These are phyloP conservation scores for Coffea eugenioides DNA, from an alignment of 257 asterid species.

Conservation along the genomic window DNA sequence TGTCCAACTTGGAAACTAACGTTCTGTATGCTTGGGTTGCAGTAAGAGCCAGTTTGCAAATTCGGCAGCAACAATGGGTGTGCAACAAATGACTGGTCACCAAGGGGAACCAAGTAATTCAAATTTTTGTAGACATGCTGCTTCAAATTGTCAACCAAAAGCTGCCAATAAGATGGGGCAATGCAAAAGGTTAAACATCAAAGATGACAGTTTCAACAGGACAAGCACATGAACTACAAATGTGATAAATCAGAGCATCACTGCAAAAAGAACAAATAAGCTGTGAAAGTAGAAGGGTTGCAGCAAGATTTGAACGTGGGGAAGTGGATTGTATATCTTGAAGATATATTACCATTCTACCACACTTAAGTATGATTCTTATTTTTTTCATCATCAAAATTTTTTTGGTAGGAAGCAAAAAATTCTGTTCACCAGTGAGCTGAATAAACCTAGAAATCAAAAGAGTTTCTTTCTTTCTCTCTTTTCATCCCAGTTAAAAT, in stretches of 20 bases:
- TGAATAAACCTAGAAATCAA: background rate
- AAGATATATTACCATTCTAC: background rate
- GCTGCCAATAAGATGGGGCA: conserved; percentile 35
- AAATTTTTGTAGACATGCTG: conserved; percentile 45
- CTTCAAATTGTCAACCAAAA: conserved; percentile 52
- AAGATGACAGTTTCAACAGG: background rate
- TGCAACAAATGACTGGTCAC: conserved; percentile 34
- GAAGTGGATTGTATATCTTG: background rate
- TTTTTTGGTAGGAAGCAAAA: background rate
- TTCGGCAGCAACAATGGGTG: conserved; percentile 39
- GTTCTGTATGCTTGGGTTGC: conserved; percentile 35
- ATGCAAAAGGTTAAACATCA: conserved; percentile 20
- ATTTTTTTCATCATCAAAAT: background rate
- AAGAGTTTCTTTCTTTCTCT: background rate
- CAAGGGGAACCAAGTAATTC: conserved; percentile 37
- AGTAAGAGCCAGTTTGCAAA: conserved; percentile 28
- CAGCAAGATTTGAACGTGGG: background rate
- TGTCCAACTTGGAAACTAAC: conserved; percentile 38
- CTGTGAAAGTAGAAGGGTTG: background rate
- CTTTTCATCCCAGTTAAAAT: background rate
- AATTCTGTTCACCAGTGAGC: background rate
- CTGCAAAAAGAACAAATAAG: background rate
- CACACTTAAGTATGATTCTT: background rate
- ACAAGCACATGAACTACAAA: background rate
- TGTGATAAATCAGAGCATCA: background rate